Evolutionary conservation across 176 grass and related monocot species (phyloP), one percentile per base, ranked within the genome.

Genomic region (Rhynchospora pubera): DNA sequence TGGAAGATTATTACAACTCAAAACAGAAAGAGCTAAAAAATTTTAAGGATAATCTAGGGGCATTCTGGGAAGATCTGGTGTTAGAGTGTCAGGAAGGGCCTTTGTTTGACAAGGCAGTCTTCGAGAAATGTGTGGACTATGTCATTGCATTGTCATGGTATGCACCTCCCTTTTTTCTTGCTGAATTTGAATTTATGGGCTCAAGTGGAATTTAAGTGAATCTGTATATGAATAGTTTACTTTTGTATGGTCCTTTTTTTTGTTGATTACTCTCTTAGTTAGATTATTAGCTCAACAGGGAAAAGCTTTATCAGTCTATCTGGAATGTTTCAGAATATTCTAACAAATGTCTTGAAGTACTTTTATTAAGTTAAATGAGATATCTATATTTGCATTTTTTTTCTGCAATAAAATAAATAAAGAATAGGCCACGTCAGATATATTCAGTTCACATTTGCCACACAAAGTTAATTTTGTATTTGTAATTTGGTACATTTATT

Each of bases 71-170:
- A 71, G 88, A 28, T 53, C 85, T 98, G 79, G 91, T 98, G 22
- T 79, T 91, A 77, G 92, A 98, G 69, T 98, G 96, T 78, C 96
- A 98, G 87, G 92, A 98, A 76, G 96, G 92, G 23, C 92, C 96
- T 43, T 80, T 98, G 79, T 95, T 98, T 87, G 91, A 98, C 88
- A 77, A 89, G 42, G 67, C 64, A 19, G 88, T 98, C 62, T 93
- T 98, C 57, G 89, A 85, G 66, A 98, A 89, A 81, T 87, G 91
- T 79, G 92, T 88, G 82, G 92, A 93, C 63, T 94, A 90, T 58
- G 91, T 93, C 4, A 86, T 95, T 84, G 96, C 96, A 58, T 82
- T 98, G 50, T 94, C 92, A 82, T 95, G 96, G 96, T 98, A 91
- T 87, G 83, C 69, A 78, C 23, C 16, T 78, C 64, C 81, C 26